Percentiles rank a stretch among this genome's conserved stretches.
These are phyloP conservation scores for Phytophthora megakarya DNA, from an alignment of 352 stramenopile genomes.

Conservation along the genomic window DNA sequence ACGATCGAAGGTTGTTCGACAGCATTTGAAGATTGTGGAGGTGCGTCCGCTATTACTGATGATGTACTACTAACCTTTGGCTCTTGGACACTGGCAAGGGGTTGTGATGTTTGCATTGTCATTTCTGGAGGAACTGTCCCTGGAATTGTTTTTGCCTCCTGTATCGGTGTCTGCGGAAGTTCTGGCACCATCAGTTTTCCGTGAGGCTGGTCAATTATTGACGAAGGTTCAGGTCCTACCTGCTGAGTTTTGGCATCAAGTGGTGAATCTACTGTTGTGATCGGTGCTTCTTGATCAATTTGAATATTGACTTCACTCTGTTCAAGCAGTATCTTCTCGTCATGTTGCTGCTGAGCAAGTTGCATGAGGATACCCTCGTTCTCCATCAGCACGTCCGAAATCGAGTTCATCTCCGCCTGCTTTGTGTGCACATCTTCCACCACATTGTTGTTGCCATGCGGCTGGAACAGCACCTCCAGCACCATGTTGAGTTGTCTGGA, in stretches of 20 bases:
- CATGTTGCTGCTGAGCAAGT: too few relatives aligned
- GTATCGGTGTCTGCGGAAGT: neutral
- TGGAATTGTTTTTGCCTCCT: neutral
- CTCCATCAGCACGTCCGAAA: slow-evolving; percentile 62
- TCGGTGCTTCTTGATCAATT: neutral
- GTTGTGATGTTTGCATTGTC: neutral
- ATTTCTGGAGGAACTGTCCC: neutral
- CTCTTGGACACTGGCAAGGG: neutral
- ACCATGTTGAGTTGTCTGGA: slow-evolving; percentile 65
- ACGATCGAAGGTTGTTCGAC: neutral
- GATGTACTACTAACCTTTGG: neutral
- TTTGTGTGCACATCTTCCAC: slow-evolving; percentile 37
- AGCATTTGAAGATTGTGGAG: neutral
- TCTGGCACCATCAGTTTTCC: neutral
- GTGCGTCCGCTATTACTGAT: neutral
- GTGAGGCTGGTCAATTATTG: neutral
- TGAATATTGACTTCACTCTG: neutral
- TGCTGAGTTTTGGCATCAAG: neutral
- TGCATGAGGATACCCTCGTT: slow-evolving; percentile 68
- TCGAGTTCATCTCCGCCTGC: slow-evolving; percentile 46
- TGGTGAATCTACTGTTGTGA: neutral
- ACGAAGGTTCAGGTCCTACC: neutral
- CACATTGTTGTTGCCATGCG: slow-evolving; percentile 33
- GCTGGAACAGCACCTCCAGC: slow-evolving; percentile 64
- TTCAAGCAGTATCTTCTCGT: too few relatives aligned